phyloP scores from a whole-genome alignment of 2,329 filamentous ascomycete genomes.

The Onygena corvina region DNA sequence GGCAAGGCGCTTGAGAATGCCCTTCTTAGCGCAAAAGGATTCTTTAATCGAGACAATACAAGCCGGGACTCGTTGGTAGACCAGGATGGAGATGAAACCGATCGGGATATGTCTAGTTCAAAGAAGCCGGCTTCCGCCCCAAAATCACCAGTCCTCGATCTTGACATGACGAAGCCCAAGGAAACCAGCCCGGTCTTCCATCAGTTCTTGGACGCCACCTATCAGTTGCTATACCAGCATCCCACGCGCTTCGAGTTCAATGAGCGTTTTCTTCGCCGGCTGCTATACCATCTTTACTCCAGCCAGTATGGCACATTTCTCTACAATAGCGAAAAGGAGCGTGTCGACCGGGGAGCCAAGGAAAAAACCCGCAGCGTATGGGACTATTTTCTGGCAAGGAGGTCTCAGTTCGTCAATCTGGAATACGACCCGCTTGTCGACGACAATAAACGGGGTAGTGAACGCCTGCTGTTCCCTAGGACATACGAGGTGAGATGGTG shows the following conservation, averaged over 20 bases:
- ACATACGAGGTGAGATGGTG: conserved; percentile 81
- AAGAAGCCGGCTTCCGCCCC: conserved; percentile 28
- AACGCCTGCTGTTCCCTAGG: conserved; percentile 71
- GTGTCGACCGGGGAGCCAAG: conserved; percentile 54
- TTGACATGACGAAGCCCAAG: conserved; percentile 60
- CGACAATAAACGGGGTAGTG: conserved; percentile 65
- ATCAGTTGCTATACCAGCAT: conserved; percentile 75
- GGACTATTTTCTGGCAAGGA: conserved; percentile 83
- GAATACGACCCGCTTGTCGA: conserved; percentile 65
- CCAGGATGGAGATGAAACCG: conserved; percentile 44
- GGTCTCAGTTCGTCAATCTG: conserved; percentile 68
- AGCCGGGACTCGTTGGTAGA: conserved; percentile 53
- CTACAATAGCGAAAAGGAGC: conserved; percentile 86
- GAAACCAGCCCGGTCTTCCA: conserved; percentile 96
- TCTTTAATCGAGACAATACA: conserved; percentile 72
- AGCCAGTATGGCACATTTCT: conserved; percentile 96
- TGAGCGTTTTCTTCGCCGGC: conserved; percentile 75
- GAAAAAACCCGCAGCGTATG: conserved; percentile 78
- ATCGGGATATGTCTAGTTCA: conserved; percentile 32
- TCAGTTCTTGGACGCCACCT: conserved; percentile 89
- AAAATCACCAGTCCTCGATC: conserved; percentile 37
- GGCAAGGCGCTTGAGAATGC: conserved; percentile 76
- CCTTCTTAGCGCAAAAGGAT: conserved; percentile 69
- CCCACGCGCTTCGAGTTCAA: conserved; percentile 92
- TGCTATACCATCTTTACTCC: conserved; percentile 88